Evolutionary conservation across 129 eudicot species (phyloP).

Genomic region (Logfia minima): DNA sequence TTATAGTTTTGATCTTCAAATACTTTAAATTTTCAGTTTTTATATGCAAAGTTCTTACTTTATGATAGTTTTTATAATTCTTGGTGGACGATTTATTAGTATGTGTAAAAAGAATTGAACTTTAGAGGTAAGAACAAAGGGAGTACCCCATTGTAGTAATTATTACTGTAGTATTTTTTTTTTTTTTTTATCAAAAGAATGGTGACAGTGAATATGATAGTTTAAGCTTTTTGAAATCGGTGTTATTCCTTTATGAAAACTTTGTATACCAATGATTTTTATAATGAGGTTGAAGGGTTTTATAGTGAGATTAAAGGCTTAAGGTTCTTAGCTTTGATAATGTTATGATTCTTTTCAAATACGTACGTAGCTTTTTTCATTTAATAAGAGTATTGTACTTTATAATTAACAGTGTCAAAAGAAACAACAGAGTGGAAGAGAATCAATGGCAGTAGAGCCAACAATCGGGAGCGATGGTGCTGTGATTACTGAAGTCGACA

Average conservation of each 20-base stretch:
- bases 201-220: background rate
- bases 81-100: background rate
- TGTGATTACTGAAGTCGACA: conserved; percentile 72
- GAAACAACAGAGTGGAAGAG: conserved; percentile 12
- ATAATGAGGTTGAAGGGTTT: conserved; percentile 10
- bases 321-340: background rate
- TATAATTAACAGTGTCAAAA: background rate
- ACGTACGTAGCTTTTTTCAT: background rate
- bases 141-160: no score
- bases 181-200: no score
- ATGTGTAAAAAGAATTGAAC: background rate
- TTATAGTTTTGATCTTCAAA: background rate
- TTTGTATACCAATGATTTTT: background rate
- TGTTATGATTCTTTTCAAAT: background rate
- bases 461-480: conserved; percentile 44
- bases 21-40: background rate
- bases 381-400: background rate
- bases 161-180: no score
- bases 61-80: no score
- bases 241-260: background rate
- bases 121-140: background rate
- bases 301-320: background rate
- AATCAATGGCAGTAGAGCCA: conserved; percentile 60
- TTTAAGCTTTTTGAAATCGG: background rate
- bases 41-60: background rate